These are phyloP conservation scores for Rhodotorula sp. DNA, from an alignment of 1,284 basidiomycete genomes.

Conservation along the genomic window DNA sequence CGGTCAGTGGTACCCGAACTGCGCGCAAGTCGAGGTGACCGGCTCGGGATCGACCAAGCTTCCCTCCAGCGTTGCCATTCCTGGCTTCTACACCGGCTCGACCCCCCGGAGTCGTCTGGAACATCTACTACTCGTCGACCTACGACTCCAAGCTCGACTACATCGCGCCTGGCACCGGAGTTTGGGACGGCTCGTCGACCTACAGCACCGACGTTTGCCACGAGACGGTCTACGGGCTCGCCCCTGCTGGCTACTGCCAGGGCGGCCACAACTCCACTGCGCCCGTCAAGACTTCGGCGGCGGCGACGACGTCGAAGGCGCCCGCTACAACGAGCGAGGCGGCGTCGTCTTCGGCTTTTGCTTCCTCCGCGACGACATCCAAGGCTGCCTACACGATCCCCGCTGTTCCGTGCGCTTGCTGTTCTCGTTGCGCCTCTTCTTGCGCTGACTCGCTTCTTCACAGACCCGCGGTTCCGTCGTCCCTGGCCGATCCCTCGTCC, in stretches of 20 bases:
- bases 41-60: not conserved
- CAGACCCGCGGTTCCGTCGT: not conserved
- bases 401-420: too few species aligned
- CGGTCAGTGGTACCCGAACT: constrained; percentile 18
- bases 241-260: constrained; percentile 13
- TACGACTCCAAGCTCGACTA: constrained; percentile 5
- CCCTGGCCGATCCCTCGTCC: not conserved
- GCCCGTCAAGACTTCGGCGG: not conserved
- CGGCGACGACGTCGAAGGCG: not conserved
- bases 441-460: too few species aligned
- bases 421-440: too few species aligned
- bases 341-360: not conserved
- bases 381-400: not conserved
- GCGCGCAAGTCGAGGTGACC: constrained; percentile 6
- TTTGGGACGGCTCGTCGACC: constrained; percentile 12
- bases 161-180: constrained; percentile 10
- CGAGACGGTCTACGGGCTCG: constrained; percentile 4
- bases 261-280: not conserved
- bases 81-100: constrained; percentile 1
- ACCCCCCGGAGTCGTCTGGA: constrained; percentile 9
- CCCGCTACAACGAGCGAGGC: not conserved
- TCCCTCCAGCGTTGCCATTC: constrained; percentile 5
- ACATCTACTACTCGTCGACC: not conserved
- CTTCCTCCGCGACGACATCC: not conserved
- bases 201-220: constrained; percentile 14